phyloP scores from a whole-genome alignment of 495 filamentous ascomycete species.

The Penicillium alfredii region DNA sequence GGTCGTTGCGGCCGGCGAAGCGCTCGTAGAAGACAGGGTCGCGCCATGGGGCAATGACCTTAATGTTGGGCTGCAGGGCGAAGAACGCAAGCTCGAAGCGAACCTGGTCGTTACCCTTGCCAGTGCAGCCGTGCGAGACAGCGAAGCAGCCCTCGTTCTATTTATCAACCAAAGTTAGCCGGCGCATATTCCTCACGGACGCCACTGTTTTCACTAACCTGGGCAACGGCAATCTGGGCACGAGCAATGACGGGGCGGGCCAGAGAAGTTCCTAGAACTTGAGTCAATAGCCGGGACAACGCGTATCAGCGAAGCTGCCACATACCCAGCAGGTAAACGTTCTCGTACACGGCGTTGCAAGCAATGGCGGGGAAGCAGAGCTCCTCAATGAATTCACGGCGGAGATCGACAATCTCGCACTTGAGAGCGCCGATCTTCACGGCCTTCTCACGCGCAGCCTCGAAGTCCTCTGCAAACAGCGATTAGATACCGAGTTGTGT shows the following conservation, averaged over 20 bases:
- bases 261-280: conserved; percentile 64
- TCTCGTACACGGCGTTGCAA: conserved; percentile 85
- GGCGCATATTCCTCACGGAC: too few species aligned
- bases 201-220: conserved; percentile 18
- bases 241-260: conserved; percentile 88
- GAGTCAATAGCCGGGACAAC: conserved; percentile 1
- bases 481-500: conserved; percentile 8
- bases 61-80: conserved; percentile 68
- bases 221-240: conserved; percentile 67
- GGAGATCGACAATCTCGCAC: conserved; percentile 47
- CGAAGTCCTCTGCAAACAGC: conserved; percentile 50
- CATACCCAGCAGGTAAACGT: conserved; percentile 67
- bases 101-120: conserved; percentile 84
- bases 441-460: conserved; percentile 52
- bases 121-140: conserved; percentile 78
- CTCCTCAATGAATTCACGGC: conserved; percentile 75
- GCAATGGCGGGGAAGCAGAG: conserved; percentile 78
- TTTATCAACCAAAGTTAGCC: conserved; percentile 6
- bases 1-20: conserved; percentile 78
- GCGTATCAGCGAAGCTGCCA: too few species aligned
- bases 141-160: conserved; percentile 41
- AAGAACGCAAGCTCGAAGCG: conserved; percentile 78
- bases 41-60: conserved; percentile 88
- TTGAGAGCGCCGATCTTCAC: conserved; percentile 51
- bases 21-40: conserved; percentile 75